Evolutionary conservation across 768 basidiomycete species (phyloP).

Genomic region (Tylopilus cervinicoccineus): DNA sequence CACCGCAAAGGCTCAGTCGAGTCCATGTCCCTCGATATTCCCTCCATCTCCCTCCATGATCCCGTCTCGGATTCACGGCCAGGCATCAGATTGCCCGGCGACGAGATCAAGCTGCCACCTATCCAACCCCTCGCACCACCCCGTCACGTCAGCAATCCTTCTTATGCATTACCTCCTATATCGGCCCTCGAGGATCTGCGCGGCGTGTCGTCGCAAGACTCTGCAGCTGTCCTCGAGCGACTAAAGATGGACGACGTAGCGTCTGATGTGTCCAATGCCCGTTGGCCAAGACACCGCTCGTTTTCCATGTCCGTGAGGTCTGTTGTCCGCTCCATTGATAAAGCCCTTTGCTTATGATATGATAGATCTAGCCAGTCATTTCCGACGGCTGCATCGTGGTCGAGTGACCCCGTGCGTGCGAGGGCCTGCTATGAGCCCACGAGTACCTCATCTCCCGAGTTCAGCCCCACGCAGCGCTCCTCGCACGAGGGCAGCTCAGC

Average conservation of each 20-base stretch:
- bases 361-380: conserved; percentile 18
- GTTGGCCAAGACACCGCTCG: conserved; percentile 43
- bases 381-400: conserved; percentile 24
- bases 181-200: conserved; percentile 64
- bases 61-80: conserved; percentile 22
- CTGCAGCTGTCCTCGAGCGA: conserved; percentile 62
- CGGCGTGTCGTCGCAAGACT: conserved; percentile 48
- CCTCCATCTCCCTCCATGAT: conserved; percentile 35
- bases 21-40: conserved; percentile 33
- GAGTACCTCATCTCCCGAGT: conserved; percentile 14
- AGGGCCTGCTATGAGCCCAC: conserved; percentile 16
- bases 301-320: conserved; percentile 39
- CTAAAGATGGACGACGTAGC: conserved; percentile 50
- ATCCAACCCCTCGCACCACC: conserved; percentile 35
- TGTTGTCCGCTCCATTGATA: background rate
- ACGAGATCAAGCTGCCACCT: conserved; percentile 40
- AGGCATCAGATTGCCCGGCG: conserved; percentile 26
- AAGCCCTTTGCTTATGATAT: background rate
- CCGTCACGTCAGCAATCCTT: conserved; percentile 29
- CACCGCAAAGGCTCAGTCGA: conserved; percentile 26
- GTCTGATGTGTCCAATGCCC: conserved; percentile 17
- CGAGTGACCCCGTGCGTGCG: conserved; percentile 16
- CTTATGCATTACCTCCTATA: conserved; percentile 63
- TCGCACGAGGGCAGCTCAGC: conserved; percentile 44
- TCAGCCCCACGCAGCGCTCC: conserved; percentile 28